phyloP scores from a whole-genome alignment of 2,329 filamentous ascomycete species.

The Corynespora cassiicola region DNA sequence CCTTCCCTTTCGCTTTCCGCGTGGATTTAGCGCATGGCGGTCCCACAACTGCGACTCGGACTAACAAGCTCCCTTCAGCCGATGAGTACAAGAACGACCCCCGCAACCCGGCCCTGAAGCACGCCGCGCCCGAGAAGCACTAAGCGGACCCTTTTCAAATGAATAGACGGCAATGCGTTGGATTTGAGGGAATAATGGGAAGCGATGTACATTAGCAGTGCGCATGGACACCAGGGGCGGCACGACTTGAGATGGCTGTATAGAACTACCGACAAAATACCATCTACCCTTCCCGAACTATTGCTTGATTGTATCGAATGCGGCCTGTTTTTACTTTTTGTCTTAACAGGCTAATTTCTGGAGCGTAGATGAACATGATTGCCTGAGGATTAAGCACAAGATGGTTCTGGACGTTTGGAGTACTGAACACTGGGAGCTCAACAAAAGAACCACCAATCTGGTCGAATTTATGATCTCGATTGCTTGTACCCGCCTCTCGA shows the following conservation, averaged over 20 bases:
- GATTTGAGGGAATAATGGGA: constrained; percentile 25
- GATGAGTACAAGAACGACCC: constrained; percentile 98
- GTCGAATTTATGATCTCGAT: too few relatives aligned
- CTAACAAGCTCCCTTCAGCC: constrained; percentile 60
- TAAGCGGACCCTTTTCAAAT: constrained; percentile 28
- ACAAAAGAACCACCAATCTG: too few relatives aligned
- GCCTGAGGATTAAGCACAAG: too few relatives aligned
- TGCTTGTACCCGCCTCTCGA: too few relatives aligned
- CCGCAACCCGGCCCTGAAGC: constrained; percentile 70
- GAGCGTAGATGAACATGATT: too few relatives aligned
- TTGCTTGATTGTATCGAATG: too few relatives aligned
- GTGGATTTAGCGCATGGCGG: too few relatives aligned
- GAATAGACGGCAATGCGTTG: constrained; percentile 18
- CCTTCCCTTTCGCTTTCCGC: neutral
- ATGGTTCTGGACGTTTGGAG: too few relatives aligned
- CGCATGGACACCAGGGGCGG: constrained; percentile 15
- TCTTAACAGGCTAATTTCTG: too few relatives aligned
- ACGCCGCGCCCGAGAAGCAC: constrained; percentile 34
- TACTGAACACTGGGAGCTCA: too few relatives aligned
- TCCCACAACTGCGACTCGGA: too few relatives aligned
- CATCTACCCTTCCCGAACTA: constrained; percentile 13
- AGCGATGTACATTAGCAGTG: constrained; percentile 46
- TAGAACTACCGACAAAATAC: constrained; percentile 32
- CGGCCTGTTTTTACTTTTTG: too few relatives aligned
- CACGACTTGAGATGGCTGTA: constrained; percentile 33